Conservation (phyloP, 2,329 filamentous ascomycete genomes). For the Colletotrichum gloeosporioides region DNA sequence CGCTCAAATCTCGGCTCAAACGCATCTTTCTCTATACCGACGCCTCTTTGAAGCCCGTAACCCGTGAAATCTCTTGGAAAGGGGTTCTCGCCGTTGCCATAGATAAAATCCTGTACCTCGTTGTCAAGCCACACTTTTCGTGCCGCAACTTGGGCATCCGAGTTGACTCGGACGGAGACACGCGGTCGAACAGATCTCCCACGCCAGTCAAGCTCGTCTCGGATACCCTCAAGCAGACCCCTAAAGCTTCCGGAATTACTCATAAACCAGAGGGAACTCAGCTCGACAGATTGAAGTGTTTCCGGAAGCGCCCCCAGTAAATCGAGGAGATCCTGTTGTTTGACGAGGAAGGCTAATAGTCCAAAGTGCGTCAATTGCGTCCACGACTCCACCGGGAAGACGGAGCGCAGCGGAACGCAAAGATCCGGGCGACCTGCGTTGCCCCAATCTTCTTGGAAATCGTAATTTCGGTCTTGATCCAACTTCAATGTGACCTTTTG, state of each 20-base stretch:
- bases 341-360: conserved; percentile 30
- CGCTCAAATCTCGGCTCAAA: neutral
- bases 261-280: conserved; percentile 36
- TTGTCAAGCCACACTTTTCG: neutral
- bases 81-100: conserved; percentile 27
- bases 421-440: neutral
- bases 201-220: conserved; percentile 23
- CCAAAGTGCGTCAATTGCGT: conserved; percentile 33
- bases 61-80: neutral
- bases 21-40: neutral
- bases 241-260: neutral
- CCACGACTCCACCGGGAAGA: conserved; percentile 36
- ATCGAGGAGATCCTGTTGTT: conserved; percentile 28
- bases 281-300: conserved; percentile 33
- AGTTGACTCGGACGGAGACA: neutral
- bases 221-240: conserved; percentile 25
- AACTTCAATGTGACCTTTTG: conserved; percentile 27
- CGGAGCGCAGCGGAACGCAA: conserved; percentile 25
- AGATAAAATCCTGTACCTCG: conserved; percentile 25
- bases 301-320: conserved; percentile 31
- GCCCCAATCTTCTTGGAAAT: neutral
- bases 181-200: conserved; percentile 11
- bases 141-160: neutral
- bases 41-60: neutral
- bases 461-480: conserved; percentile 12